Conservation (phyloP, 768 basidiomycete genomes). For the Trametes elegans region DNA sequence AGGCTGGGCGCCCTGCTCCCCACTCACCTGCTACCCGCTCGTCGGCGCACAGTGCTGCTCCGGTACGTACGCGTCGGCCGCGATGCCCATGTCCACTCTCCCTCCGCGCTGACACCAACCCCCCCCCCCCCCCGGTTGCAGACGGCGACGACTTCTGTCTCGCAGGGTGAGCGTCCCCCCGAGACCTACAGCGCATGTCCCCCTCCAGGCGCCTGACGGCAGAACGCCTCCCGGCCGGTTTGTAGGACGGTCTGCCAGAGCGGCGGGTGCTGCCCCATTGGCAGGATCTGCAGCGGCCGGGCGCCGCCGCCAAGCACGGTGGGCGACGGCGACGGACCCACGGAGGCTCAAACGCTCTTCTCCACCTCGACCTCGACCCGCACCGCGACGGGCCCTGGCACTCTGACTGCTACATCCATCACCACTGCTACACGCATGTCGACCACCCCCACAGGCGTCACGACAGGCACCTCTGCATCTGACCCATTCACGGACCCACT, state of each 20-base stretch:
- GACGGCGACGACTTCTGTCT: constrained; percentile 12
- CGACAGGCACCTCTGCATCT: too few species aligned
- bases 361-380: not conserved
- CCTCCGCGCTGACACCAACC: not conserved
- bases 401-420: not conserved
- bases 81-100: too few species aligned
- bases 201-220: too few species aligned
- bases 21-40: constrained; percentile 14
- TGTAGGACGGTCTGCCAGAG: not conserved
- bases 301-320: constrained; percentile 6
- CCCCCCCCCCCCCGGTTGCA: not conserved
- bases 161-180: not conserved
- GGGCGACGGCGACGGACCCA: not conserved
- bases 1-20: constrained; percentile 10
- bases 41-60: constrained; percentile 14
- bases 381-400: not conserved
- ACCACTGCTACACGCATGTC: not conserved
- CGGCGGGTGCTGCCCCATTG: constrained; percentile 9
- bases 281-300: constrained; percentile 6
- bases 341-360: not conserved
- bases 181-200: too few species aligned
- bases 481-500: not conserved
- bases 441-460: not conserved
- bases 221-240: too few species aligned
- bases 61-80: too few species aligned